Conservation (phyloP, 805 yeast species). For the Teunomyces pallodes region DNA sequence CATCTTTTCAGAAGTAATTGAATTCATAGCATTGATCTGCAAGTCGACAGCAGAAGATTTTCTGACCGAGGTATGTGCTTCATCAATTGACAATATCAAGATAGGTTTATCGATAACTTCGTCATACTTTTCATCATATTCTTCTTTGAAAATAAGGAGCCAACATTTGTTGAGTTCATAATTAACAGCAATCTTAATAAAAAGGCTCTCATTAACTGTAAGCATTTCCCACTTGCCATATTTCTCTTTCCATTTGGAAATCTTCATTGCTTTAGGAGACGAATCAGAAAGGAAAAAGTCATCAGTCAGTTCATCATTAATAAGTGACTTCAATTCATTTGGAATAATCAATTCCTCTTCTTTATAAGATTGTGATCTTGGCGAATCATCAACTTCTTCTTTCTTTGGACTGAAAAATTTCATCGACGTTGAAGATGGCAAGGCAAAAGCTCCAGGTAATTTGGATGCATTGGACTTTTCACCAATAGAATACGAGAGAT, state of each 20-base stretch:
- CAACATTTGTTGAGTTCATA: conserved; percentile 33
- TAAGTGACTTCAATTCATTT: conserved; percentile 31
- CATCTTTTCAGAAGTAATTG: conserved; percentile 28
- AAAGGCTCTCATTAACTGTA: conserved; percentile 34
- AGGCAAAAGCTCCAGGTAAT: conserved; percentile 41
- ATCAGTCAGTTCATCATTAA: conserved; percentile 35
- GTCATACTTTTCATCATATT: conserved; percentile 24
- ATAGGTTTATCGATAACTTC: conserved; percentile 37
- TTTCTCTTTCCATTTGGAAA: conserved; percentile 42
- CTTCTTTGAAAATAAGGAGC: conserved; percentile 42
- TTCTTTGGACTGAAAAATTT: conserved; percentile 33
- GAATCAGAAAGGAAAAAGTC: conserved; percentile 38
- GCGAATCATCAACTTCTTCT: conserved; percentile 1
- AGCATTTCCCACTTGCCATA: conserved; percentile 46
- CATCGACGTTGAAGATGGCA: conserved; percentile 42
- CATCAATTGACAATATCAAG: conserved; percentile 30
- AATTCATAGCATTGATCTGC: conserved; percentile 30
- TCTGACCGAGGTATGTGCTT: conserved; percentile 21
- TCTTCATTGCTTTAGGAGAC: conserved; percentile 33
- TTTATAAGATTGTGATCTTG: not conserved
- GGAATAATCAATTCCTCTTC: conserved; percentile 32
- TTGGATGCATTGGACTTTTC: conserved; percentile 15
- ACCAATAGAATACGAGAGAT: conserved; percentile 8
- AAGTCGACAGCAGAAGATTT: conserved; percentile 40
- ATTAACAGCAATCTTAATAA: conserved; percentile 38